Conservation (phyloP, 2,329 filamentous ascomycete genomes). For the Aspergillus cejpii region DNA sequence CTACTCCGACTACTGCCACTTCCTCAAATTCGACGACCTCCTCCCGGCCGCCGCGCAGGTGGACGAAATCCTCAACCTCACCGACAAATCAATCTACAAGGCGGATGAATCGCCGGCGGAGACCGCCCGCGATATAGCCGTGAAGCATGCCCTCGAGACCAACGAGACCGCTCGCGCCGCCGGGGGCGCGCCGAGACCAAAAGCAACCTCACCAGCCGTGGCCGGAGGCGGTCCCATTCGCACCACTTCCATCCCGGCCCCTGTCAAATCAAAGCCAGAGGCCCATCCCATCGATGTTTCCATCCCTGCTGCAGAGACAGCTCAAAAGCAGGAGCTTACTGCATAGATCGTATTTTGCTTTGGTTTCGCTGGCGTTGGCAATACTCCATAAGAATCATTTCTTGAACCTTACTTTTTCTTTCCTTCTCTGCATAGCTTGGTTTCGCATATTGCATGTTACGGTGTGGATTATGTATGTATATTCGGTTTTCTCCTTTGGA, state of each 20-base stretch:
- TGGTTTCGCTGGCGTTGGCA: too few relatives aligned
- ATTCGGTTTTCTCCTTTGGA: background rate
- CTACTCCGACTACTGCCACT: slow-evolving; percentile 62
- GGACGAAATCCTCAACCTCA: slow-evolving; percentile 52
- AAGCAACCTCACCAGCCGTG: slow-evolving; percentile 17
- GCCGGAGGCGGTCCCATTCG: slow-evolving; percentile 31
- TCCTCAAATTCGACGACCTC: slow-evolving; percentile 59
- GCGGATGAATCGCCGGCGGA: slow-evolving; percentile 11
- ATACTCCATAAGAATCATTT: background rate
- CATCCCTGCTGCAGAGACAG: slow-evolving; percentile 14
- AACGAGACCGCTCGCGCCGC: slow-evolving; percentile 34
- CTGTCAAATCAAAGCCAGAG: slow-evolving; percentile 19
- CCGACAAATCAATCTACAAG: slow-evolving; percentile 21
- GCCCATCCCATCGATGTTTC: slow-evolving; percentile 18
- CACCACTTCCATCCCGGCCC: slow-evolving; percentile 27
- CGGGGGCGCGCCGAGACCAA: slow-evolving; percentile 23
- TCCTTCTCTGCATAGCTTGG: slow-evolving; percentile 20
- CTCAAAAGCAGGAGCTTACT: slow-evolving; percentile 20
- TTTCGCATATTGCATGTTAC: slow-evolving; percentile 11
- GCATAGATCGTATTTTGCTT: slow-evolving; percentile 14
- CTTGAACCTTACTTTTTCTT: background rate
- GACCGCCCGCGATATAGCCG: slow-evolving; percentile 20
- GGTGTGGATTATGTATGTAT: slow-evolving; percentile 1
- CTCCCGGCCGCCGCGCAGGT: slow-evolving; percentile 57
- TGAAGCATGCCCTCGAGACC: slow-evolving; percentile 30